Conservation (phyloP, 805 yeast species). For the Monosporozyma yasuniensis region DNA sequence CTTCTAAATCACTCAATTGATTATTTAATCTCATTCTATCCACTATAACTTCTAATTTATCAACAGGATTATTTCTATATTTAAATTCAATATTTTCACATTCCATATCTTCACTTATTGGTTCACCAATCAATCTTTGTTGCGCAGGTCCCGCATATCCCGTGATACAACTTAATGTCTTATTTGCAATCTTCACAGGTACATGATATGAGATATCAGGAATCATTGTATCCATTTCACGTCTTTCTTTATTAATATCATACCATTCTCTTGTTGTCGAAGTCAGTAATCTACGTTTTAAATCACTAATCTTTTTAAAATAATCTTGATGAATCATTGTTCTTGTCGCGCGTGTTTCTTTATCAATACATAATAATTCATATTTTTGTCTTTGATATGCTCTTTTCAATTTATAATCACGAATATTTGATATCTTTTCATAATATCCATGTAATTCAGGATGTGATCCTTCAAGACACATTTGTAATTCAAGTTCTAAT, state of each 20-base stretch:
- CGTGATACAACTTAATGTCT: slow-evolving; percentile 30
- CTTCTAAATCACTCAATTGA: slow-evolving; percentile 63
- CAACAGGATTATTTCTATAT: slow-evolving; percentile 35
- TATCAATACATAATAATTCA: slow-evolving; percentile 65
- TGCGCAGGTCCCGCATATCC: slow-evolving; percentile 32
- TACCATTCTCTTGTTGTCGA: slow-evolving; percentile 85
- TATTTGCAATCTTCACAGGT: slow-evolving; percentile 27
- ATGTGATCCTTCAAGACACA: slow-evolving; percentile 84
- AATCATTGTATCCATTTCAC: slow-evolving; percentile 55
- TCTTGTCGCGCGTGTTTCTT: slow-evolving; percentile 71
- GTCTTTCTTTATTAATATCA: slow-evolving; percentile 78
- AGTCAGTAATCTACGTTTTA: slow-evolving; percentile 53
- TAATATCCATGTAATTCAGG: slow-evolving; percentile 76
- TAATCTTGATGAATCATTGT: slow-evolving; percentile 79
- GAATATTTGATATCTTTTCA: slow-evolving; percentile 59
- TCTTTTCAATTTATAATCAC: slow-evolving; percentile 56
- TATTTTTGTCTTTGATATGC: slow-evolving; percentile 48
- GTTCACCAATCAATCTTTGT: slow-evolving; percentile 25
- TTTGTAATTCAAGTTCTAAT: slow-evolving; percentile 71
- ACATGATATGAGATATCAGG: slow-evolving; percentile 43
- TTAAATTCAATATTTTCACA: slow-evolving; percentile 37
- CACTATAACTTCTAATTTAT: slow-evolving; percentile 42
- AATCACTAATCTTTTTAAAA: slow-evolving; percentile 56
- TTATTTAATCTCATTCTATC: slow-evolving; percentile 58
- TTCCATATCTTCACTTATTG: slow-evolving; percentile 28